Evolutionary conservation across 495 filamentous ascomycete genomes (phyloP), one percentile per base, ranked within the genome.

Genomic region (Cryomyces minteri): DNA sequence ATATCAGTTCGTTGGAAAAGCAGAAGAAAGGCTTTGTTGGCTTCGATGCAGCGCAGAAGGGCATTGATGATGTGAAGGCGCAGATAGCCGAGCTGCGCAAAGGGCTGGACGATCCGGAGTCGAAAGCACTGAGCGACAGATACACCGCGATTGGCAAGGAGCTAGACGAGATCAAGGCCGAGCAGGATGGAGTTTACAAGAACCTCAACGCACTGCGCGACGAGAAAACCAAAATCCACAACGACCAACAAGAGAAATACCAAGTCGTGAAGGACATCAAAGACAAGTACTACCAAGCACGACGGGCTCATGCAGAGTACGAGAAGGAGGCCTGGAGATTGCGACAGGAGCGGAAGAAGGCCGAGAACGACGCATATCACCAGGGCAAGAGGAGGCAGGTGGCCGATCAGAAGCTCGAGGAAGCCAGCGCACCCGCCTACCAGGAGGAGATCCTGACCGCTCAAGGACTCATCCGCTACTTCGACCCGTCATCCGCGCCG

Each of bases 381-480:
- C 72, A 73, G 6, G 76, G 76, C 57, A 80, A 80, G 67, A 74
- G 78, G 63, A 86, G 80, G 67, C 81, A 88, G 64, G 69, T 82
- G 31, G 90, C 90, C 14, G 72, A 72, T 43, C 71, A 88, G 68
- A 81, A 84, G 62, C 74, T 94, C 41, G 88, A 87, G 58, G 88
- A 94, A 65, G 90, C 92, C 48, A 88, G 83, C 44, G 72, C 77
- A 51, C 86, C 76, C 0, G 90, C 90, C 38, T 99, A 84, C 66
- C 67, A 80, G 40, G 84, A 93, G 47, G 84, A 96, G 67, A 92
- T 99, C 56, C 70, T 84, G 40, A 79, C 80, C 43, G 84, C 84
- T 33, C 79, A 88, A 62, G 79, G 75, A 56, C 69, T 99, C 7
- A 80, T 95, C 47, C 77, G 79, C n/a, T 88, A 85, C 72, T 87